phyloP scores from a whole-genome alignment of 1,284 basidiomycete genomes.

The Moesziomyces aphidis region DNA sequence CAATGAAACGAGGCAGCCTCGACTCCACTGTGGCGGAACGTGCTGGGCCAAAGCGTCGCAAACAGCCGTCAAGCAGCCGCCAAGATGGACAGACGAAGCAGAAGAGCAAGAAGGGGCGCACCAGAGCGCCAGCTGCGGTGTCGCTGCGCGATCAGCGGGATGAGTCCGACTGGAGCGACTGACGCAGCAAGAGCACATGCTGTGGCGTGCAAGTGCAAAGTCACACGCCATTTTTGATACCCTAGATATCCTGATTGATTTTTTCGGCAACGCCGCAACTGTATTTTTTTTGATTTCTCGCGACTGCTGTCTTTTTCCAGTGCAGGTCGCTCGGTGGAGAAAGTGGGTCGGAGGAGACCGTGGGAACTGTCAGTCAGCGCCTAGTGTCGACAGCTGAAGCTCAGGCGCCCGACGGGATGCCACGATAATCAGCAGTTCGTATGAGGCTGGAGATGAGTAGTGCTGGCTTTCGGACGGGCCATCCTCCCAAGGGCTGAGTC shows the following conservation, averaged over 20 bases:
- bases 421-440: no score
- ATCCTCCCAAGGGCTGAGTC: no score
- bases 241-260: background rate
- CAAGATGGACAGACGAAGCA: background rate
- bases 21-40: background rate
- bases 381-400: no score
- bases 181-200: background rate
- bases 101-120: slow-evolving; percentile 1
- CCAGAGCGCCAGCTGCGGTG: background rate
- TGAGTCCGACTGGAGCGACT: slow-evolving; percentile 42
- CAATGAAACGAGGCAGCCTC: background rate
- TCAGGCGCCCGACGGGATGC: no score
- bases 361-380: no score
- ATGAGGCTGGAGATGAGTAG: no score
- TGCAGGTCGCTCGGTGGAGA: no score
- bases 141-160: slow-evolving; percentile 24
- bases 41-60: background rate
- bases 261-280: background rate
- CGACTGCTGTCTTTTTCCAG: no score
- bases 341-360: no score
- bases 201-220: background rate
- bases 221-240: background rate
- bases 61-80: background rate
- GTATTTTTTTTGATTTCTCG: background rate
- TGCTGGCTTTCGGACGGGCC: no score